Base-by-base conservation (phyloP, 257 asterid species). In the Cruciata laevipes region DNA sequence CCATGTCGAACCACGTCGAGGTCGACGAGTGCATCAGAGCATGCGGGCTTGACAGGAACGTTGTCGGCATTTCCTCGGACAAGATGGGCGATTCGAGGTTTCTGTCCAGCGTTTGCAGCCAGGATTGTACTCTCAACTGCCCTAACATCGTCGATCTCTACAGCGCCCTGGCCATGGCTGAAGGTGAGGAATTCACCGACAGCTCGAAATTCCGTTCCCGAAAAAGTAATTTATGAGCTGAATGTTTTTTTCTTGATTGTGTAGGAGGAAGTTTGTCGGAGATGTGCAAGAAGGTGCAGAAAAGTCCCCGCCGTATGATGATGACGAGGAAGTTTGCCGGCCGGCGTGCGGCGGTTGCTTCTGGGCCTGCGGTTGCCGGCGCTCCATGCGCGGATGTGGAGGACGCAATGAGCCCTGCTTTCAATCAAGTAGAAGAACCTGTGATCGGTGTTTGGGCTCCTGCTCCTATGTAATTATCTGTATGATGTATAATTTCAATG, bases 121-220 rank as follows among this genome's bases (percentile, higher is more conserved):
- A 32, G 17, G 4, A 66, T 40, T 80, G 85, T 17, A 62, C 73
- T n/a, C 63, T 69, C 6, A 75, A 77, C 30, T 80, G 85, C 62
- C 82, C 82, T 58, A 80, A 80, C 73, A 80, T 80, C 67, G 74
- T 71, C 31, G 82, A 80, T 64, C 82, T 77, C 61, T 77, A 77
- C 82, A 63, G 63, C 65, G 74, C 75, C 17, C 68, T 80, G 76
- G 82, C 80, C 69, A 32, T 64, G 21, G 85, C 76, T 57, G 82
- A 80, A 80, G 85, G 82, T 71, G n/a, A n/a, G n/a, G n/a, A n/a
- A n/a, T n/a, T n/a, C n/a, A n/a, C n/a, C n/a, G n/a, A n/a, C n/a
- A n/a, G n/a, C n/a, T n/a, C n/a, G n/a, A n/a, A n/a, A n/a, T n/a
- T n/a, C n/a, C n/a, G n/a, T n/a, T n/a, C n/a, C n/a, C n/a, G n/a